These are phyloP conservation scores for Conringia planisiliqua DNA, from an alignment of 345 rosid species.

Conservation along the genomic window DNA sequence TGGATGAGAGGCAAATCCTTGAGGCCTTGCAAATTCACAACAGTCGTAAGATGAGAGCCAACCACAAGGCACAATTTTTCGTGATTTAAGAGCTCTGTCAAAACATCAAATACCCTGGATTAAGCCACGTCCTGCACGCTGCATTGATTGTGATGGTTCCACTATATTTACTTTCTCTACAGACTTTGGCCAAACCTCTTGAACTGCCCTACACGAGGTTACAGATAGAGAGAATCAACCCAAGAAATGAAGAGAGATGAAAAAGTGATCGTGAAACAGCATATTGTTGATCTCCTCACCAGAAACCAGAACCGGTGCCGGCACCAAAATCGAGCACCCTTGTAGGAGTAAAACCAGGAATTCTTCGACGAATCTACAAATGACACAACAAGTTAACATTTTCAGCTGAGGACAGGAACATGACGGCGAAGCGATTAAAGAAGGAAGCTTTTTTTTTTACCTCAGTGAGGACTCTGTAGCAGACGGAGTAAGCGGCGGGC, in stretches of 20 bases:
- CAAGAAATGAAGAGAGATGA: background rate
- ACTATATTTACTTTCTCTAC: conserved; percentile 66
- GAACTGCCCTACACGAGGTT: conserved; percentile 58
- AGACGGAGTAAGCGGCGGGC: conserved; percentile 94
- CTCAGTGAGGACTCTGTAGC: conserved; percentile 77
- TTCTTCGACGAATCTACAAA: conserved; percentile 61
- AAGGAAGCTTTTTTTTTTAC: background rate
- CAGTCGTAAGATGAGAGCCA: background rate
- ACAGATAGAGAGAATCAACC: background rate
- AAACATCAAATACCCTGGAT: conserved; percentile 51
- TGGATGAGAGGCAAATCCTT: conserved; percentile 81
- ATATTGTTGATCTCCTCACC: conserved; percentile 41
- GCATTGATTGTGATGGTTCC: conserved; percentile 98
- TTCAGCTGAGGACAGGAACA: background rate
- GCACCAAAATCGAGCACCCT: conserved; percentile 92
- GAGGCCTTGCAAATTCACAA: conserved; percentile 42
- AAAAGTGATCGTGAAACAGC: background rate
- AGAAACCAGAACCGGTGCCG: conserved; percentile 93
- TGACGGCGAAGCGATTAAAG: no score
- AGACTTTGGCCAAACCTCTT: conserved; percentile 89
- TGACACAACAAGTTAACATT: background rate
- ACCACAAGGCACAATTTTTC: background rate
- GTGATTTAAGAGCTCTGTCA: background rate
- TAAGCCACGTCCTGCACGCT: conserved; percentile 83
- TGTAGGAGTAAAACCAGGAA: conserved; percentile 67